Evolutionary conservation across 257 asterid species (phyloP).

Genomic region (Scutellaria baicalensis): DNA sequence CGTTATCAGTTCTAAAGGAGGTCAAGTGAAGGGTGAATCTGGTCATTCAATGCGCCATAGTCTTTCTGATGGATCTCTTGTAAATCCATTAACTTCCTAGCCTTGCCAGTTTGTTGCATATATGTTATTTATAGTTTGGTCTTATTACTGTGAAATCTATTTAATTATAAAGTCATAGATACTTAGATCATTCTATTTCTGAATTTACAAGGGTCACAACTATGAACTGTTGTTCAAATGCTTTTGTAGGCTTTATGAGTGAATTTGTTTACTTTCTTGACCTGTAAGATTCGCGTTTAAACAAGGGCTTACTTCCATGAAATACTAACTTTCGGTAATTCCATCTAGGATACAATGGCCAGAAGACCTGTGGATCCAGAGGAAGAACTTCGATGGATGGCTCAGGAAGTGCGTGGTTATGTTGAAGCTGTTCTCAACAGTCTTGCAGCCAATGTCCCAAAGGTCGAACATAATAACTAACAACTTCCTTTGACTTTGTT

Average conservation of each 20-base stretch:
- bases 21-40: conserved; percentile 76
- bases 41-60: conserved; percentile 67
- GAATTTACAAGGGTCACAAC: not conserved
- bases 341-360: conserved; percentile 65
- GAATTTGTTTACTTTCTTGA: not conserved
- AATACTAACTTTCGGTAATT: not conserved
- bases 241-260: not conserved
- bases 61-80: conserved; percentile 91
- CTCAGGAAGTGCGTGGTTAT: conserved; percentile 97
- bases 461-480: conserved; percentile 34
- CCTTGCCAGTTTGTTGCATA: not conserved
- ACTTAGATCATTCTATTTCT: not conserved
- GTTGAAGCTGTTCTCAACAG: conserved; percentile 95
- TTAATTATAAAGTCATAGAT: not conserved
- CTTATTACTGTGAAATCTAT: not conserved
- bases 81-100: conserved; percentile 30
- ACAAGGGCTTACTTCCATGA: not conserved
- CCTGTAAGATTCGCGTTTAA: not conserved
- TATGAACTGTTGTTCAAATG: not conserved
- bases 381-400: conserved; percentile 96
- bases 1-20: conserved; percentile 80
- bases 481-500: not conserved
- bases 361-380: conserved; percentile 95
- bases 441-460: conserved; percentile 94
- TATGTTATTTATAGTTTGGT: not conserved